These are phyloP conservation scores for Colletotrichum navitas DNA, from an alignment of 2,329 filamentous ascomycete genomes.

Conservation along the genomic window DNA sequence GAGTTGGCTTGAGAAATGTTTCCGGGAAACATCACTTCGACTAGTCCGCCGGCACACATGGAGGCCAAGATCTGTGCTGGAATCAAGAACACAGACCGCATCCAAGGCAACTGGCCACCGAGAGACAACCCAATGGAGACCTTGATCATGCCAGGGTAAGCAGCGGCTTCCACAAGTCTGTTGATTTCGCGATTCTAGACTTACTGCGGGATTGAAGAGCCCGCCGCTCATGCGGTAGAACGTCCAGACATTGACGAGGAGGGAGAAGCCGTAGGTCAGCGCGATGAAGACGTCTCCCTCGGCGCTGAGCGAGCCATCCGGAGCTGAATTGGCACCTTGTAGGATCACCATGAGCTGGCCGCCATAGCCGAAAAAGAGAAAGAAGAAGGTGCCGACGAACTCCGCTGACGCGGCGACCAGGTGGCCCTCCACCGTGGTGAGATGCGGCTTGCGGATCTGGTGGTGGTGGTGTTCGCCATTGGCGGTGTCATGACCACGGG, in stretches of 20 bases:
- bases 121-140: constrained; percentile 65
- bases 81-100: constrained; percentile 62
- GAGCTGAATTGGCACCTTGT: constrained; percentile 28
- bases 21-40: constrained; percentile 66
- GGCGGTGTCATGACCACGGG: neutral
- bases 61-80: constrained; percentile 65
- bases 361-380: constrained; percentile 58
- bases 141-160: constrained; percentile 42
- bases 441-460: neutral
- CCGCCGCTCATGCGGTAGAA: constrained; percentile 62
- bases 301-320: constrained; percentile 21
- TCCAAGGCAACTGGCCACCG: constrained; percentile 60
- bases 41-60: constrained; percentile 68
- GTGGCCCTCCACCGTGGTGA: constrained; percentile 34
- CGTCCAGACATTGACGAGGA: constrained; percentile 62
- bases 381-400: constrained; percentile 59
- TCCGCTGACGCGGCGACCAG: constrained; percentile 56
- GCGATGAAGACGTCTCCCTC: constrained; percentile 55
- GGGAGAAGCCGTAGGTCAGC: constrained; percentile 57
- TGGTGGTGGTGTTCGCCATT: neutral
- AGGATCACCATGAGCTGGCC: constrained; percentile 49
- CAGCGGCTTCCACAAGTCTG: neutral
- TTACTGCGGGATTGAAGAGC: constrained; percentile 57
- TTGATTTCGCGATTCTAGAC: neutral
- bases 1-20: constrained; percentile 58